Percentiles rank a stretch among this genome's conserved stretches.
These are phyloP conservation scores for Coniochaeta ligniaria DNA, from an alignment of 2,329 filamentous ascomycete species.

Conservation along the genomic window DNA sequence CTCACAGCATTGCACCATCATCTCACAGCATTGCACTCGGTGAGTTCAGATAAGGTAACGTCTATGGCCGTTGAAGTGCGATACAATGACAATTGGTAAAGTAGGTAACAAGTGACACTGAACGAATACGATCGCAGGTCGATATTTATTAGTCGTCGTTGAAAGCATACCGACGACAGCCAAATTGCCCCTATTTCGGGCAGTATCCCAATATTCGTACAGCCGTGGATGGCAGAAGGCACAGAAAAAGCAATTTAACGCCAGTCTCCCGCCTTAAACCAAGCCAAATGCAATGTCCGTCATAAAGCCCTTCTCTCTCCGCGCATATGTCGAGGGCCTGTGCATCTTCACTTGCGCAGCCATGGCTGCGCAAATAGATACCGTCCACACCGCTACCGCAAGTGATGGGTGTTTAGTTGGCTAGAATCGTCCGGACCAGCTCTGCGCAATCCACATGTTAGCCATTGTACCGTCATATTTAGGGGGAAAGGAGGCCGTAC, in stretches of 20 bases:
- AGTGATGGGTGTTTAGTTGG: constrained; percentile 51
- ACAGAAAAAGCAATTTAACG: background rate
- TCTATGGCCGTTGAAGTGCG: no score
- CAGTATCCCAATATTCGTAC: background rate
- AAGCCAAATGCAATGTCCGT: constrained; percentile 2
- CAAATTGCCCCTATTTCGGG: background rate
- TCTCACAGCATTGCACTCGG: no score
- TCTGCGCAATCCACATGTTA: constrained; percentile 37
- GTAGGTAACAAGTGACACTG: no score
- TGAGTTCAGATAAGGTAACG: no score
- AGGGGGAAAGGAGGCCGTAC: constrained; percentile 40
- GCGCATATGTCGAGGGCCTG: background rate
- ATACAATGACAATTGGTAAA: no score
- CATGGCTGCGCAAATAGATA: background rate
- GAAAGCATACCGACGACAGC: background rate
- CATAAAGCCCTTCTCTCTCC: constrained; percentile 2
- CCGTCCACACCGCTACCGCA: background rate
- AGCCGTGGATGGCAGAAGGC: background rate
- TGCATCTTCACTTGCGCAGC: background rate
- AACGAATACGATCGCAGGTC: background rate
- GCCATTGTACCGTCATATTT: background rate
- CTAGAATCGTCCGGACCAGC: constrained; percentile 78
- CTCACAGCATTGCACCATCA: no score
- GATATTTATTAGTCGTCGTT: background rate
- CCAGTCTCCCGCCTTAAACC: background rate